Conservation (phyloP, 225 moss, liverwort and hornwort species). For the Ulota crispa region DNA sequence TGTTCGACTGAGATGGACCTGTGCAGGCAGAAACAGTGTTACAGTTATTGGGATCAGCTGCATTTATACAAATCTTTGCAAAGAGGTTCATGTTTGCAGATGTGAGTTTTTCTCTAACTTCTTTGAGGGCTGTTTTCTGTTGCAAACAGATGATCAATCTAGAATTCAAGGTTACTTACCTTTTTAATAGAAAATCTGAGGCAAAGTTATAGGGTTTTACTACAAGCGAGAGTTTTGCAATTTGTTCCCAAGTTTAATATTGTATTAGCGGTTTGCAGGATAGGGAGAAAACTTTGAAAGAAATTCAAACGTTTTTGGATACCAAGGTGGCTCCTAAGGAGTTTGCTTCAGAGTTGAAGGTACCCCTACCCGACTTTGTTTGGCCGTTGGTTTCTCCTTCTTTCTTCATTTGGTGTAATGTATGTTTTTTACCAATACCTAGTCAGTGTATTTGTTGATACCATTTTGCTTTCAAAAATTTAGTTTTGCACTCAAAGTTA, state of each 20-base stretch:
- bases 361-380: conserved; percentile 18
- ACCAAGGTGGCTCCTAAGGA: conserved; percentile 88
- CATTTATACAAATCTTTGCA: conserved; percentile 70
- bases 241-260: too few relatives aligned
- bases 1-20: neutral
- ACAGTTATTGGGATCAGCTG: conserved; percentile 87
- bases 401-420: neutral
- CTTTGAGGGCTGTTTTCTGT: neutral
- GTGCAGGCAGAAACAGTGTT: conserved; percentile 88
- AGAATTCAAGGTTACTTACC: neutral
- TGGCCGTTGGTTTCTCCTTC: neutral
- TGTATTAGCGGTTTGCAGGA: conserved; percentile 46
- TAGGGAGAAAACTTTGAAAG: conserved; percentile 66
- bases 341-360: conserved; percentile 80
- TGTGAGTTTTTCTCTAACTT: conserved; percentile 47
- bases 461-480: neutral
- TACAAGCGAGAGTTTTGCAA: too few relatives aligned
- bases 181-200: too few relatives aligned
- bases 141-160: neutral
- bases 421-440: neutral
- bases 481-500: neutral
- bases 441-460: neutral
- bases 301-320: conserved; percentile 68
- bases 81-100: conserved; percentile 92
- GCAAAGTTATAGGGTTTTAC: too few relatives aligned